Evolutionary conservation across 495 filamentous ascomycete genomes (phyloP), one percentile per base, ranked within the genome.

Genomic region (Xanthoparmelia taractica): DNA sequence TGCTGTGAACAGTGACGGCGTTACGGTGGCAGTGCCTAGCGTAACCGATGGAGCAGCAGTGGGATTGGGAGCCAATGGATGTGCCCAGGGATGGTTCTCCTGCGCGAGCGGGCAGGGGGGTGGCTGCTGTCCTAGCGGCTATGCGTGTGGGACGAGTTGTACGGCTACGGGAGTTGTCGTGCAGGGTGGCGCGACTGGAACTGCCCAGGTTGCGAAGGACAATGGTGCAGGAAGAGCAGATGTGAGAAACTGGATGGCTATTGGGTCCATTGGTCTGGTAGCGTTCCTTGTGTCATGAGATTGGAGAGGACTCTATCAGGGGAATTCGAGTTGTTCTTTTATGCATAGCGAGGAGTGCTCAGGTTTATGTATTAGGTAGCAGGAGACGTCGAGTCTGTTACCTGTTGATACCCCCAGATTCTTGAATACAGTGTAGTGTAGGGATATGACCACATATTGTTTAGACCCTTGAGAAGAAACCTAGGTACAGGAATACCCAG

Each of bases 121-220:
- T 11, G 85, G 84, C 1, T 96, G 91, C 69, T 96, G 91, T 78
- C 91, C 90, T 6, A 76, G 65, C 29, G 90, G 88, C 25, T 93
- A 84, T 71, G 73, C 63, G 8, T 96, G 91, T 74, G 91, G 90
- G 13, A 77, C 78, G 27, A 88, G 87, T 70, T 96, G 91, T 71
- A 83, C 82, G 17, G 81, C 81, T 29, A 78, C 80, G 4, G 70
- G 57, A n/a, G 65, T 67, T 13, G 61, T 65, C 23, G 43, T 73
- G 0, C 65, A 70, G 0, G 73, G 69, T 20, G 72, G 70, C n/a
- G 74, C 61, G 38, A 82, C 79, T 48, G 78, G 77, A 17, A 81
- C 79, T 29, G 74, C 72, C 43, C 77, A 75, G 13, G 82, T 87
- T 50, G 82, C 79, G 57, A 92, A 92, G 79, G 80, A 59, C 57